These are phyloP conservation scores for Aureobasidium sp. DNA, from an alignment of 2,329 filamentous ascomycete genomes.

Conservation along the genomic window DNA sequence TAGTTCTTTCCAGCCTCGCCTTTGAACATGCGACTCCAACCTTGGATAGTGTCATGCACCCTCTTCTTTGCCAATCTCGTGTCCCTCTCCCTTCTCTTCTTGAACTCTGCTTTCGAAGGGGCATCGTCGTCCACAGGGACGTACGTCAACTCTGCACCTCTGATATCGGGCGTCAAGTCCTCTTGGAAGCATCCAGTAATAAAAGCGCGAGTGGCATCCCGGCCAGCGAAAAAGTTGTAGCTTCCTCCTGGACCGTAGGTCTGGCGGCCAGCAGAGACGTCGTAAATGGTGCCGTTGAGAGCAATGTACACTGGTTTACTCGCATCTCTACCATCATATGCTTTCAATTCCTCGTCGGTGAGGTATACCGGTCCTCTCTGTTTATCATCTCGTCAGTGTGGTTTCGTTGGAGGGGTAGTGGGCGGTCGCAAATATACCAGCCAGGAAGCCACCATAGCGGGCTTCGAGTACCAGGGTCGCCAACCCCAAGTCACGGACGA, in stretches of 20 bases:
- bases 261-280: constrained; percentile 58
- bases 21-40: constrained; percentile 78
- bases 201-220: constrained; percentile 80
- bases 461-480: constrained; percentile 55
- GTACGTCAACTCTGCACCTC: constrained; percentile 83
- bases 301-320: constrained; percentile 79
- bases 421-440: constrained; percentile 45
- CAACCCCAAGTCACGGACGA: constrained; percentile 60
- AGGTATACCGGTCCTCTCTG: constrained; percentile 57
- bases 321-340: constrained; percentile 71
- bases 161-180: constrained; percentile 76
- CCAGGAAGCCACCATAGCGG: constrained; percentile 52
- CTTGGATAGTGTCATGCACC: constrained; percentile 60
- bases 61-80: constrained; percentile 54
- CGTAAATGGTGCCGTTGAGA: constrained; percentile 80
- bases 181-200: constrained; percentile 88
- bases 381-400: neutral
- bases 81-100: constrained; percentile 56
- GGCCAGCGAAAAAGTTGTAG: constrained; percentile 81
- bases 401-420: neutral
- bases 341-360: constrained; percentile 65
- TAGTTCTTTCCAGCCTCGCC: constrained; percentile 66
- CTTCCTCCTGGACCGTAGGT: constrained; percentile 63
- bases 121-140: constrained; percentile 49
- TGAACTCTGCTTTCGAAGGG: constrained; percentile 33